Evolutionary conservation across 139 green algal species (phyloP).

Genomic region (Ettlia oleoabundans): DNA sequence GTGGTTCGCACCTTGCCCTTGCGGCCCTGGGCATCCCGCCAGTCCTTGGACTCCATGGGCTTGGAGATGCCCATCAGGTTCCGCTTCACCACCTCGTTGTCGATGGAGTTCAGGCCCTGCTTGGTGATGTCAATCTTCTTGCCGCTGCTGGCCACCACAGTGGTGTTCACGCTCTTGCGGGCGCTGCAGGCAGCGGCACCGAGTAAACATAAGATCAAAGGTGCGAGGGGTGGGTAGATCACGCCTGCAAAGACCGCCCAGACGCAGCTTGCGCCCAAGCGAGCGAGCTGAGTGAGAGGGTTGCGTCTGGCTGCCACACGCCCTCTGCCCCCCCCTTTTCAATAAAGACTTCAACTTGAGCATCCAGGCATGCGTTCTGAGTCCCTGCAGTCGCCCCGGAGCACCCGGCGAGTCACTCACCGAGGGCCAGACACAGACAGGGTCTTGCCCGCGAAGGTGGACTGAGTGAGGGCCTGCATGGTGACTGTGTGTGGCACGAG

Average conservation of each 20-base stretch:
- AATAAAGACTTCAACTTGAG: not conserved
- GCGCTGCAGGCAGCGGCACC: not conserved
- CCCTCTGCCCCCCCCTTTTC: not conserved
- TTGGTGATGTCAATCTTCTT: conserved; percentile 93
- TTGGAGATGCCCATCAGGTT: conserved; percentile 84
- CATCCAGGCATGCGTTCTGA: not conserved
- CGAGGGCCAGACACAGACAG: conserved; percentile 15
- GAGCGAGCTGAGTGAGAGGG: not conserved
- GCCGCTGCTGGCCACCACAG: conserved; percentile 53
- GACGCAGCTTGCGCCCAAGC: not conserved
- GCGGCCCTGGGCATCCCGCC: conserved; percentile 86
- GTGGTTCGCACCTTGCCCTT: conserved; percentile 71
- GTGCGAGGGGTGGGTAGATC: not conserved
- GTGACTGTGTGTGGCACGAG: not conserved
- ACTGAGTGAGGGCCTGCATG: conserved; percentile 13
- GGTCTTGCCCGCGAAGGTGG: conserved; percentile 4
- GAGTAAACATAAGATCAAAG: not conserved
- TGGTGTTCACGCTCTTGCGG: conserved; percentile 39
- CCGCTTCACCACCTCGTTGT: conserved; percentile 75
- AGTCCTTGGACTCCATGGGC: conserved; percentile 87
- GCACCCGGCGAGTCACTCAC: not conserved
- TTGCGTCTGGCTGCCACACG: not conserved
- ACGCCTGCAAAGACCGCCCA: too few relatives aligned
- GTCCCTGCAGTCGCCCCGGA: not conserved
- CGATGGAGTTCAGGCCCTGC: conserved; percentile 82